Evolutionary conservation across 306 rosid species (phyloP), one percentile per base, ranked within the genome.

Genomic region (Quercus alba): DNA sequence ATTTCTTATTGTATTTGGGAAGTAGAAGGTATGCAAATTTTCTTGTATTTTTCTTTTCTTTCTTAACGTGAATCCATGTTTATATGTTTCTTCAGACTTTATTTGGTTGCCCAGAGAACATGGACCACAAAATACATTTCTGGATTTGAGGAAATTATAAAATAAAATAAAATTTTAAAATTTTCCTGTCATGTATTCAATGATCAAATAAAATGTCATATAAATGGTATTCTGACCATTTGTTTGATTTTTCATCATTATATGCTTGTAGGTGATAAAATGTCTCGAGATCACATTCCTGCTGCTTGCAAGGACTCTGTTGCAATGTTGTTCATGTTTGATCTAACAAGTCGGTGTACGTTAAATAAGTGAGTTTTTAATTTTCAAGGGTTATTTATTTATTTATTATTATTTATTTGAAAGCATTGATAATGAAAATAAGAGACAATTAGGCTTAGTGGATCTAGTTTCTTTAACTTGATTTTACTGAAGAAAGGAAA

Each of bases 271-370:
- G 99, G 93, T 69, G 93, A 86, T 85, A 75, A 62, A 41, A 91
- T 82, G 82, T 85, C 91, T 56, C 82, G 83, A 30, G 92, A 89
- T 5, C 88, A 89, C 44, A 80, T 95, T 78, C 88, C 92, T 25
- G 59, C 73, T 72, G 98, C 99, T 71, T 95, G 99, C 76, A 89
- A 76, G 80, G 98, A 93, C 55, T 91, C 99, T 1, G 98, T 91
- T 62, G 98, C 99, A 31, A 91, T 95, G 84, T 84, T 95, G 75
- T 85, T 84, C 81, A 95, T 95, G 99, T 95, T 95, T 84, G 99
- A 95, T 90, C 91, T 95, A 79, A 95, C 99, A 58, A 93, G 99
- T 77, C 91, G 99, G 76, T 85, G 93, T 79, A 95, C 99, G 9
- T 88, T 95, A 85, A 93, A 89, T 83, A 88, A 91, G 99, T 93